These are phyloP conservation scores for Solanum aculeatissimum DNA, from an alignment of 305 asterid species.

Conservation along the genomic window DNA sequence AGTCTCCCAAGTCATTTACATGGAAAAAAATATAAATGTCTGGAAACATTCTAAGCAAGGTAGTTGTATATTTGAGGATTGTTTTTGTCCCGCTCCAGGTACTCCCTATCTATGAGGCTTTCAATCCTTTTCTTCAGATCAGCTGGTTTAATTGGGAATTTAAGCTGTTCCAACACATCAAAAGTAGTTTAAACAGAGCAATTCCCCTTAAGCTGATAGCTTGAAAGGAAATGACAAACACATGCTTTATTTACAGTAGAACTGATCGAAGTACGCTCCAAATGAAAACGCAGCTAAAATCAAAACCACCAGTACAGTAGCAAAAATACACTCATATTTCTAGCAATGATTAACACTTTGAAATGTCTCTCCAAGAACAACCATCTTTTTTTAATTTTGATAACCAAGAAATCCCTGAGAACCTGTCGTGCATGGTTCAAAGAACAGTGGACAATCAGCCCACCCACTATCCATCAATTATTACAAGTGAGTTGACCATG, in stretches of 20 bases:
- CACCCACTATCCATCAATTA: not conserved
- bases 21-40: conserved; percentile 8
- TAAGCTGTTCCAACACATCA: conserved; percentile 44
- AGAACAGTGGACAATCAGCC: not conserved
- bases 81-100: conserved; percentile 75
- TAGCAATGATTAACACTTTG: not conserved
- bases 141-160: conserved; percentile 90
- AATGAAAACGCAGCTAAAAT: not conserved
- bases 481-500: not conserved
- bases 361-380: not conserved
- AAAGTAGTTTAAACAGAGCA: not conserved
- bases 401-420: not conserved
- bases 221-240: not conserved
- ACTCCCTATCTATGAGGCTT: conserved; percentile 92
- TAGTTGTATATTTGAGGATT: conserved; percentile 91
- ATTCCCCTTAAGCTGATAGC: not conserved
- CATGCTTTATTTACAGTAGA: not conserved
- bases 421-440: not conserved
- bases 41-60: conserved; percentile 38
- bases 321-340: not conserved
- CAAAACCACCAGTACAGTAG: not conserved
- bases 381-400: not conserved
- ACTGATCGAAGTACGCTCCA: not conserved
- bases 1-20: conserved; percentile 24
- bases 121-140: conserved; percentile 97